Conservation (phyloP, 192 early-diverging fungal species). For the Coemansia sp. region DNA sequence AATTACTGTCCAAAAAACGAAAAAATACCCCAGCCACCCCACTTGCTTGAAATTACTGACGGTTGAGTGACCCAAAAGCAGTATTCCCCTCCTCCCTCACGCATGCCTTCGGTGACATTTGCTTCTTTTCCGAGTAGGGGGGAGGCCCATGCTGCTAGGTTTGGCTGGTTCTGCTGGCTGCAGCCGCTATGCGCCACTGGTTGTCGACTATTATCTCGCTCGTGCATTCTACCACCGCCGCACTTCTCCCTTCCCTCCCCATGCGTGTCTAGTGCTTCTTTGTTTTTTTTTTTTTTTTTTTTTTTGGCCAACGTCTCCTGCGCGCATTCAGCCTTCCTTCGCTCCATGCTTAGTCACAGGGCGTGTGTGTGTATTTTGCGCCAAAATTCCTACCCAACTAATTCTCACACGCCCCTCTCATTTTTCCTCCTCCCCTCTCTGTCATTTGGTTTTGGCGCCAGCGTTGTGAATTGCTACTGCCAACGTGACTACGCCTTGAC, state of each 20-base stretch:
- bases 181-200: background rate
- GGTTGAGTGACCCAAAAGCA: background rate
- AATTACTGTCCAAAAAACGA: background rate
- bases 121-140: background rate
- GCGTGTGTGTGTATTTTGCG: background rate
- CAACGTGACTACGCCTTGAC: background rate
- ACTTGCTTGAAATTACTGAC: constrained; percentile 5
- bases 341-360: background rate
- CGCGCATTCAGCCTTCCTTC: background rate
- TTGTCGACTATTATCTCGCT: background rate
- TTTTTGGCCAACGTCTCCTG: background rate
- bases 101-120: background rate
- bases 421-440: background rate
- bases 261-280: background rate
- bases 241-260: background rate
- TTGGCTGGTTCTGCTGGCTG: background rate
- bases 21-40: background rate
- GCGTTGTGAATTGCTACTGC: background rate
- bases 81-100: background rate
- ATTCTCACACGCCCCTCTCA: background rate
- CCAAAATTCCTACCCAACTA: background rate
- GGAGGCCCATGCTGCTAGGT: background rate
- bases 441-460: background rate
- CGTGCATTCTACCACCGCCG: background rate
- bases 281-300: background rate